Evolutionary conservation across 345 rosid species (phyloP).

Genomic region (Salix udensis): DNA sequence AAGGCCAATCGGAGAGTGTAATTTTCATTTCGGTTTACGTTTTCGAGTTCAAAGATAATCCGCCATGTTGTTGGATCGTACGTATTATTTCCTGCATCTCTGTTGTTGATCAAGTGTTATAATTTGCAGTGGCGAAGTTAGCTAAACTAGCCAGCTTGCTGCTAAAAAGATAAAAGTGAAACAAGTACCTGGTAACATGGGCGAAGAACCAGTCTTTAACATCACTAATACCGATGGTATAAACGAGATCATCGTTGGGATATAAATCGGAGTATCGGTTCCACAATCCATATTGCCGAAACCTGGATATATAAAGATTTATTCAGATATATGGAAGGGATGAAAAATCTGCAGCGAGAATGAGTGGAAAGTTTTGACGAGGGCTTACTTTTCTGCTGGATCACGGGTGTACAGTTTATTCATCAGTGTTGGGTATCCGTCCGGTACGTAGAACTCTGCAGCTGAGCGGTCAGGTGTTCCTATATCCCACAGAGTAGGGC

Average conservation of each 20-base stretch:
- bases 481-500: conserved; percentile 82
- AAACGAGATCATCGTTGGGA: conserved; percentile 20
- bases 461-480: conserved; percentile 85
- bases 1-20: conserved; percentile 66
- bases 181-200: conserved; percentile 59
- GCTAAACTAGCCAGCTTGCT: background rate
- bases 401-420: conserved; percentile 32
- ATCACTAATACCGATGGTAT: conserved; percentile 6
- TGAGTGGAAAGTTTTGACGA: background rate
- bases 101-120: conserved; percentile 7
- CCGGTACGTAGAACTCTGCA: conserved; percentile 65
- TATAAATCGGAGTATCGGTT: conserved; percentile 18
- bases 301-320: conserved; percentile 14
- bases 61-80: conserved; percentile 58
- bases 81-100: conserved; percentile 28
- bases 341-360: too few species aligned
- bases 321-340: too few species aligned
- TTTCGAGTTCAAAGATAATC: conserved; percentile 42
- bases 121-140: background rate
- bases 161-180: background rate
- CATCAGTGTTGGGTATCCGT: conserved; percentile 44
- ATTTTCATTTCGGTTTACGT: conserved; percentile 21
- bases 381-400: conserved; percentile 31
- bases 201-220: conserved; percentile 66
- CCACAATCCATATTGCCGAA: conserved; percentile 34